Evolutionary conservation across 192 early-diverging fungal genomes (phyloP).

Genomic region (Backusella australiensis): DNA sequence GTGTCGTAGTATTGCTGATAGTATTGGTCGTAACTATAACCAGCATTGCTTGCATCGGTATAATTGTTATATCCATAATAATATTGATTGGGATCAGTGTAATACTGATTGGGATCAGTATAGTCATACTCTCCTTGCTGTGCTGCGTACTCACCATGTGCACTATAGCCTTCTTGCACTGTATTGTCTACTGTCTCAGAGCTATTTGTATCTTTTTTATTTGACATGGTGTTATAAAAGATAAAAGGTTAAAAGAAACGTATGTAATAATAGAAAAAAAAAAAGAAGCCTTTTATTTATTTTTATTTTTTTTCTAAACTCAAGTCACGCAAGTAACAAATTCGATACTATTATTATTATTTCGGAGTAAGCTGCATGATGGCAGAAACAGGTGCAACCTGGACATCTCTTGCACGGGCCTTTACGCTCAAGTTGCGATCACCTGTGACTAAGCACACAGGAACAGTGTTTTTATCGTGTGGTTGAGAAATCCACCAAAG

Average conservation of each 20-base stretch:
- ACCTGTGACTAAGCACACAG: slow-evolving; percentile 50
- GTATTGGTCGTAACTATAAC: slow-evolving; percentile 5
- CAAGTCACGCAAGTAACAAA: neutral
- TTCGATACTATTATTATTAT: neutral
- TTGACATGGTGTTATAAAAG: neutral
- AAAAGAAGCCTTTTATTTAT: neutral
- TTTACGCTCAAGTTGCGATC: slow-evolving; percentile 60
- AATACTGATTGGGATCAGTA: slow-evolving; percentile 14
- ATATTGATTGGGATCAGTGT: slow-evolving; percentile 14
- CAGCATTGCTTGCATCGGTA: neutral
- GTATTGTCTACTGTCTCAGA: neutral
- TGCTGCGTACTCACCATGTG: neutral
- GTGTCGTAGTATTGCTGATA: neutral
- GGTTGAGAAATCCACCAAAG: slow-evolving; percentile 41
- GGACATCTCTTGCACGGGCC: slow-evolving; percentile 49
- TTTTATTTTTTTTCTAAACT: neutral
- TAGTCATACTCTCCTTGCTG: slow-evolving; percentile 13
- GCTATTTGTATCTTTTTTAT: neutral
- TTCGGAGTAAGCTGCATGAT: slow-evolving; percentile 20
- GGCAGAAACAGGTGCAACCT: slow-evolving; percentile 35
- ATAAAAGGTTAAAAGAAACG: neutral
- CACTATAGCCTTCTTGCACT: neutral
- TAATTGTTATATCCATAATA: slow-evolving; percentile 3
- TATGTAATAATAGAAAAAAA: neutral
- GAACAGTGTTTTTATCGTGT: slow-evolving; percentile 5